phyloP scores from a whole-genome alignment of 1,284 basidiomycete genomes.

The Boletus sp. region DNA sequence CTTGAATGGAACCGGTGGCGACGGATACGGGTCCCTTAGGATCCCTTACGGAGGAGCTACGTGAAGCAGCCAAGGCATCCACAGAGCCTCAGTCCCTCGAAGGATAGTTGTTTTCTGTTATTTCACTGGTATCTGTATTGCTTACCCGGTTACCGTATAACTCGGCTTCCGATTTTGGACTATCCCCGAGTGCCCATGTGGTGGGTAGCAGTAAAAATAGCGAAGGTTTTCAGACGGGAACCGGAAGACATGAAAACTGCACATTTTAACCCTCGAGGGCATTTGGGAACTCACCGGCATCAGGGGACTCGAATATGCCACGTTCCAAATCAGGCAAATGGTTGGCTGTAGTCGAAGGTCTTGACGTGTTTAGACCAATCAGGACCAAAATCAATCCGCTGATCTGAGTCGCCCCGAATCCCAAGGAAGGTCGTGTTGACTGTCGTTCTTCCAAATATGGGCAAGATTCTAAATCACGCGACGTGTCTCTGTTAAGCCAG shows the following conservation, averaged over 20 bases:
- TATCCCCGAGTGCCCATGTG: not conserved
- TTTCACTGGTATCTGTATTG: not conserved
- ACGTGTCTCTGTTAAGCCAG: too few species aligned
- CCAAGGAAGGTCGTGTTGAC: too few species aligned
- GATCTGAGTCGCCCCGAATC: not conserved
- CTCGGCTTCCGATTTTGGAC: not conserved
- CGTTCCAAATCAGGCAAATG: too few species aligned
- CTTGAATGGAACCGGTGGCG: constrained; percentile 2
- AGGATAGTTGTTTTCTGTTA: not conserved
- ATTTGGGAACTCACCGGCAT: not conserved
- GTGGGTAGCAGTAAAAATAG: not conserved
- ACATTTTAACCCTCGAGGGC: not conserved
- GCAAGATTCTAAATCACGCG: too few species aligned
- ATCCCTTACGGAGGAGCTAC: not conserved
- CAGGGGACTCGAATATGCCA: not conserved
- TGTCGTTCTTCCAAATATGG: too few species aligned
- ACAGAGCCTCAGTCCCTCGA: not conserved
- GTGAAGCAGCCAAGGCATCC: not conserved
- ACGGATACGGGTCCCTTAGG: constrained; percentile 7
- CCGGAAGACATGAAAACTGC: not conserved
- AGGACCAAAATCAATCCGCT: too few species aligned
- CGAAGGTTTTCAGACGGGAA: not conserved
- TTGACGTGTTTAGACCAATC: too few species aligned
- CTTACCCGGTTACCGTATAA: not conserved
- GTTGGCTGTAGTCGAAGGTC: too few species aligned